Evolutionary conservation across 495 filamentous ascomycete species (phyloP).

Genomic region (Neurospora sp.): DNA sequence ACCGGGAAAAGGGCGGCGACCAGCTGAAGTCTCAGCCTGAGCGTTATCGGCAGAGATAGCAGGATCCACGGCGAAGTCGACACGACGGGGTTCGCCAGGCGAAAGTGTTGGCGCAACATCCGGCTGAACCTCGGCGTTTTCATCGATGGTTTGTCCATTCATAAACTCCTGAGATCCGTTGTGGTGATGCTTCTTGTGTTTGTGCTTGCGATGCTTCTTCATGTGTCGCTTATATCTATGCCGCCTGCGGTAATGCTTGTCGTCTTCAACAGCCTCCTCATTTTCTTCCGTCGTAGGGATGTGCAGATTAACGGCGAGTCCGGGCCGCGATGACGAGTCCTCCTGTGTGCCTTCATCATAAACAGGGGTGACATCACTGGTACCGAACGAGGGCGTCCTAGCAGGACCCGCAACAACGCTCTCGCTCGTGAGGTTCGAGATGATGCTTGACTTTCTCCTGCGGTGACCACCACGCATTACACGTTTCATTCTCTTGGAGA

Average conservation of each 20-base stretch:
- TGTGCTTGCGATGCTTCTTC: slow-evolving; percentile 28
- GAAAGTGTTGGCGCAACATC: slow-evolving; percentile 1
- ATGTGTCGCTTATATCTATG: slow-evolving; percentile 18
- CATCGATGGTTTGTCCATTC: slow-evolving; percentile 23
- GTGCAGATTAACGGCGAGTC: slow-evolving; percentile 14
- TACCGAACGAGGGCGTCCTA: slow-evolving; percentile 28
- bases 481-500: slow-evolving; percentile 62
- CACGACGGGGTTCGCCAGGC: slow-evolving; percentile 30
- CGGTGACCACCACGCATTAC: slow-evolving; percentile 52
- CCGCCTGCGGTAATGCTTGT: slow-evolving; percentile 22
- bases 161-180: slow-evolving; percentile 15
- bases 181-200: slow-evolving; percentile 13
- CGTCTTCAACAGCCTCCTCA: slow-evolving; percentile 33
- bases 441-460: slow-evolving; percentile 63
- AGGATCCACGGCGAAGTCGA: slow-evolving; percentile 35
- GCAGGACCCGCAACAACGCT: slow-evolving; percentile 13
- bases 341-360: slow-evolving; percentile 23
- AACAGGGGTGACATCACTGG: slow-evolving; percentile 21
- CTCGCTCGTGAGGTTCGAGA: slow-evolving; percentile 50
- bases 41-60: slow-evolving; percentile 14
- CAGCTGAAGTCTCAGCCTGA: slow-evolving; percentile 21
- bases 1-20: slow-evolving; percentile 28
- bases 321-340: slow-evolving; percentile 17
- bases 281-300: slow-evolving; percentile 11
- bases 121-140: slow-evolving; percentile 12